These are phyloP conservation scores for Curvularia eragrostidis DNA, from an alignment of 2,329 filamentous ascomycete species.

Conservation along the genomic window DNA sequence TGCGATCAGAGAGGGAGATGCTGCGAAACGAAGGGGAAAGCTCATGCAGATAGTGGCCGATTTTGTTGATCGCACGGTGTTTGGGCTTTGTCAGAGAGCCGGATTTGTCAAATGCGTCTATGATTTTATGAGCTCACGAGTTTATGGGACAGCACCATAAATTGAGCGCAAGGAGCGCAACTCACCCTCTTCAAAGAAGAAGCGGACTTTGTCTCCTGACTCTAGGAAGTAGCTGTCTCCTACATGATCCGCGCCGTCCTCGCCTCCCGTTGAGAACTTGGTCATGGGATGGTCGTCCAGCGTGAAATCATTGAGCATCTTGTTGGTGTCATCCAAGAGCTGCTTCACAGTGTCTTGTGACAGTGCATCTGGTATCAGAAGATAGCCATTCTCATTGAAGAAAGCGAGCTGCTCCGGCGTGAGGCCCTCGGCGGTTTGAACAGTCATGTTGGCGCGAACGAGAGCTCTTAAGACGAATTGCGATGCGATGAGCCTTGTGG, in stretches of 20 bases:
- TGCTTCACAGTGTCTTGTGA: constrained; percentile 67
- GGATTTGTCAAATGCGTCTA: constrained; percentile 74
- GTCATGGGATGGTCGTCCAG: constrained; percentile 91
- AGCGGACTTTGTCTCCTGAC: constrained; percentile 89
- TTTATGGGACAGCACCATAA: background rate
- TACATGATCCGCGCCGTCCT: constrained; percentile 73
- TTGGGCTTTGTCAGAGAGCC: constrained; percentile 79
- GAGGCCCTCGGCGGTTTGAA: constrained; percentile 60
- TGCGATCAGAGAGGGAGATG: constrained; percentile 61
- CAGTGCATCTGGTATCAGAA: constrained; percentile 82
- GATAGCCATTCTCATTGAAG: constrained; percentile 86
- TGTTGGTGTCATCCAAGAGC: constrained; percentile 76
- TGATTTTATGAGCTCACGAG: background rate
- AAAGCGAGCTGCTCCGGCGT: constrained; percentile 71
- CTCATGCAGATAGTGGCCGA: constrained; percentile 59
- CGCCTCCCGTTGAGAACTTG: constrained; percentile 85
- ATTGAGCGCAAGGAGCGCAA: background rate
- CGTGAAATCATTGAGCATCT: constrained; percentile 75
- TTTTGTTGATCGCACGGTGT: constrained; percentile 79
- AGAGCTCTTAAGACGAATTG: background rate
- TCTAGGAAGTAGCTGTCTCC: constrained; percentile 93
- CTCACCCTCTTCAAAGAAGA: constrained; percentile 88
- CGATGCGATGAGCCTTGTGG: background rate
- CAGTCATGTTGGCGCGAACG: constrained; percentile 22
- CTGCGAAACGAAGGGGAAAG: constrained; percentile 57